Conservation (phyloP, 768 basidiomycete genomes). For the Hemileccinum impolitum region DNA sequence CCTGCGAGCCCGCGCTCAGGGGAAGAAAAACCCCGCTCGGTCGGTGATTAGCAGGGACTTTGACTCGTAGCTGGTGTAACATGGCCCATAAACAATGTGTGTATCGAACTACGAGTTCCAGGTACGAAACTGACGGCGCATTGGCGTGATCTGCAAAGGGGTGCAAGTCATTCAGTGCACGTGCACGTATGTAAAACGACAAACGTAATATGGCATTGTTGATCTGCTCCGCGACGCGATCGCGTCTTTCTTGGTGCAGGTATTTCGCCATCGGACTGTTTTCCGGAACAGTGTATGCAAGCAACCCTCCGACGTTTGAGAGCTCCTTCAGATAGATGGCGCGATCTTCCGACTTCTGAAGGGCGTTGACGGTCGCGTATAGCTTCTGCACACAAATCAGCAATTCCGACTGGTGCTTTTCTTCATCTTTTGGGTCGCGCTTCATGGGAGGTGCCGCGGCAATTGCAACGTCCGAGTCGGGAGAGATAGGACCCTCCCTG, state of each 20-base stretch:
- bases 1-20: constrained; percentile 26
- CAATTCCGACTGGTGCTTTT: constrained; percentile 44
- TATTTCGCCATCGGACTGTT: constrained; percentile 73
- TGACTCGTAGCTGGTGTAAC: constrained; percentile 48
- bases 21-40: constrained; percentile 48
- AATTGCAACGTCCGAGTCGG: constrained; percentile 11
- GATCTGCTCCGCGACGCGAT: constrained; percentile 83
- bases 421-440: constrained; percentile 31
- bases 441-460: constrained; percentile 1
- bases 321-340: constrained; percentile 67
- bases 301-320: constrained; percentile 66
- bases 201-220: constrained; percentile 81
- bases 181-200: constrained; percentile 25
- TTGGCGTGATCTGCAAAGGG: constrained; percentile 45
- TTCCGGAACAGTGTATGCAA: constrained; percentile 84
- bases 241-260: constrained; percentile 70
- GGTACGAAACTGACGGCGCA: constrained; percentile 50
- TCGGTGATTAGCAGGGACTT: constrained; percentile 37
- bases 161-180: constrained; percentile 1
- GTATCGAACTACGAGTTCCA: constrained; percentile 66
- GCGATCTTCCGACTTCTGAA: constrained; percentile 55
- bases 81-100: constrained; percentile 59
- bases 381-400: constrained; percentile 65
- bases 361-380: constrained; percentile 53
- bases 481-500: constrained; percentile 5